A percentile compares a stretch with the other conserved stretches of the same genome.
These are phyloP conservation scores for Xanthoconium purpureum DNA, from an alignment of 768 basidiomycete genomes.

Conservation along the genomic window DNA sequence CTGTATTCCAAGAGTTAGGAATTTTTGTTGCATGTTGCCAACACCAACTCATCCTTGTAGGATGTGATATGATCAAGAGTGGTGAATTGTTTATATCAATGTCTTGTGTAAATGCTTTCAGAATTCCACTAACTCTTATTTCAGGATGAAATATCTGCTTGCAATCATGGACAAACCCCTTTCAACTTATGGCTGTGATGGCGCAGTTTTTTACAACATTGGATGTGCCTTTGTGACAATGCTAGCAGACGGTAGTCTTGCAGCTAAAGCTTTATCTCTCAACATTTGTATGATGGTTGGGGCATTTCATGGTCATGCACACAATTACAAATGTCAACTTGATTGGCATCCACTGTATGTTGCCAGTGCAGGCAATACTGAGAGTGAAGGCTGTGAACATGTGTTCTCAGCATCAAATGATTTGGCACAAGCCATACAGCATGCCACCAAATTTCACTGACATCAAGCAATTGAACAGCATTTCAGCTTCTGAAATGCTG, in stretches of 20 bases:
- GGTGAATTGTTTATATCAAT: constrained; percentile 4
- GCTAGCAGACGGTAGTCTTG: neutral
- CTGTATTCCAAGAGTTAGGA: neutral
- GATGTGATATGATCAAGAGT: constrained; percentile 17
- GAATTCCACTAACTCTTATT: no score
- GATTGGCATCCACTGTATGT: constrained; percentile 1
- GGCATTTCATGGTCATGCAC: neutral
- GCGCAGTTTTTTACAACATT: neutral
- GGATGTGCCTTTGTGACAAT: neutral
- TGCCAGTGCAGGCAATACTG: neutral
- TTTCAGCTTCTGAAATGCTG: neutral
- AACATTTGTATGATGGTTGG: neutral
- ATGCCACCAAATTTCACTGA: neutral
- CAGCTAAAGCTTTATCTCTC: neutral
- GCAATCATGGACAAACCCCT: neutral
- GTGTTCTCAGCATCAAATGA: neutral
- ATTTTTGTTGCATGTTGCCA: constrained; percentile 5
- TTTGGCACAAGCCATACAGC: neutral
- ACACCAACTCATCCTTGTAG: neutral
- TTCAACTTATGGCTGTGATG: neutral
- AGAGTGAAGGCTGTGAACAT: neutral
- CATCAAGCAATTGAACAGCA: neutral
- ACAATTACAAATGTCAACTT: neutral
- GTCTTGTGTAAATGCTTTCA: neutral
- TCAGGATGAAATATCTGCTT: neutral